Evolutionary conservation across 2,329 filamentous ascomycete genomes (phyloP).

Genomic region (Curvularia hawaiiensis): DNA sequence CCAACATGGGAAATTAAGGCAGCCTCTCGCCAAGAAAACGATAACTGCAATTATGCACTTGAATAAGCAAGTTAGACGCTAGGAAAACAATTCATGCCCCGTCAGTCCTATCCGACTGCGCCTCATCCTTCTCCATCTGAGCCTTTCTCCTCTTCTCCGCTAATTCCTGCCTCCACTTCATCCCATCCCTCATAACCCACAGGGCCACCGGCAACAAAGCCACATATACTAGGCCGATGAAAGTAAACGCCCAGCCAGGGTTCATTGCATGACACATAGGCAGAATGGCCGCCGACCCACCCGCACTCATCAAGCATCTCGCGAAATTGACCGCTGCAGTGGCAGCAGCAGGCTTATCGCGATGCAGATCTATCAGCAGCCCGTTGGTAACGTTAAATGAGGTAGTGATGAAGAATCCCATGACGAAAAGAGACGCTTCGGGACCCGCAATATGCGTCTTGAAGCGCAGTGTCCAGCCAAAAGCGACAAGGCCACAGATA

Average conservation of each 20-base stretch:
- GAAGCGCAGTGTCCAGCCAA: slow-evolving; percentile 51
- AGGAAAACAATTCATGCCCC: neutral
- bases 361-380: slow-evolving; percentile 52
- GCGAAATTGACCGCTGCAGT: slow-evolving; percentile 48
- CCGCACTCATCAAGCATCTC: slow-evolving; percentile 47
- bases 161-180: slow-evolving; percentile 37
- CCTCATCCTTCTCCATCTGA: slow-evolving; percentile 6
- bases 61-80: neutral
- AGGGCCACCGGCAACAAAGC: slow-evolving; percentile 32
- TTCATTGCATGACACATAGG: slow-evolving; percentile 51
- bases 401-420: slow-evolving; percentile 62
- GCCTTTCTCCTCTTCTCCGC: slow-evolving; percentile 23
- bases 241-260: slow-evolving; percentile 54
- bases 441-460: slow-evolving; percentile 48
- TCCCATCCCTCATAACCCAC: slow-evolving; percentile 39
- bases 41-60: neutral
- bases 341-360: slow-evolving; percentile 47
- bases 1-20: neutral
- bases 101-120: neutral
- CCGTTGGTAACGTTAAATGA: slow-evolving; percentile 52
- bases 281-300: slow-evolving; percentile 46
- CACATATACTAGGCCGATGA: slow-evolving; percentile 42
- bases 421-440: slow-evolving; percentile 57
- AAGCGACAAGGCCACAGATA: slow-evolving; percentile 44
- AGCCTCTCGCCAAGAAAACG: neutral